Percentiles rank a stretch among this genome's conserved stretches.
phyloP scores from a whole-genome alignment of 2,329 filamentous ascomycete genomes.

The Nigrograna mackinnonii region DNA sequence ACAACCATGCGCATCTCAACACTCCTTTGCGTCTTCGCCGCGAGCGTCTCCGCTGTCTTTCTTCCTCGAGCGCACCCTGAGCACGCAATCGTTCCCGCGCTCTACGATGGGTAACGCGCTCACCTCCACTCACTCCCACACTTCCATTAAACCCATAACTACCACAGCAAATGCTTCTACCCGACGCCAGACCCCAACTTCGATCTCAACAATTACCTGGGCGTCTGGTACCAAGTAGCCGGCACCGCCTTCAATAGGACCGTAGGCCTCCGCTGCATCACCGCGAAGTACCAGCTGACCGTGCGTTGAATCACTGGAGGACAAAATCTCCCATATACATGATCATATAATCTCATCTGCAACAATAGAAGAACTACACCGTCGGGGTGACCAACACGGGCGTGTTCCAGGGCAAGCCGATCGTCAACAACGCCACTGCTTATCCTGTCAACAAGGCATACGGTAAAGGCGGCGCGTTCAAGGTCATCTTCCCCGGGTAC shows the following conservation, averaged over 20 bases:
- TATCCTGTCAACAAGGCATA: constrained; percentile 23
- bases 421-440: constrained; percentile 26
- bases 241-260: constrained; percentile 32
- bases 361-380: too few relatives aligned
- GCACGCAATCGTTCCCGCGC: background rate
- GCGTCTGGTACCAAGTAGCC: constrained; percentile 35
- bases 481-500: constrained; percentile 25
- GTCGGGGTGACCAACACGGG: too few relatives aligned
- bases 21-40: background rate
- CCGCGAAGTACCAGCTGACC: constrained; percentile 26
- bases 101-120: constrained; percentile 2
- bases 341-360: too few relatives aligned
- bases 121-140: background rate
- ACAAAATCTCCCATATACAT: too few relatives aligned
- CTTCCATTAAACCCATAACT: background rate
- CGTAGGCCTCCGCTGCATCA: constrained; percentile 24
- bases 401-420: too few relatives aligned
- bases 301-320: too few relatives aligned
- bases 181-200: constrained; percentile 27
- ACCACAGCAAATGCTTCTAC: constrained; percentile 24
- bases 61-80: background rate
- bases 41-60: background rate
- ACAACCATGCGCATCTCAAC: background rate
- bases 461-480: constrained; percentile 23
- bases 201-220: constrained; percentile 26